Evolutionary conservation across 2,329 filamentous ascomycete genomes (phyloP).

Genomic region (Lasiodiplodia gonubiensis): DNA sequence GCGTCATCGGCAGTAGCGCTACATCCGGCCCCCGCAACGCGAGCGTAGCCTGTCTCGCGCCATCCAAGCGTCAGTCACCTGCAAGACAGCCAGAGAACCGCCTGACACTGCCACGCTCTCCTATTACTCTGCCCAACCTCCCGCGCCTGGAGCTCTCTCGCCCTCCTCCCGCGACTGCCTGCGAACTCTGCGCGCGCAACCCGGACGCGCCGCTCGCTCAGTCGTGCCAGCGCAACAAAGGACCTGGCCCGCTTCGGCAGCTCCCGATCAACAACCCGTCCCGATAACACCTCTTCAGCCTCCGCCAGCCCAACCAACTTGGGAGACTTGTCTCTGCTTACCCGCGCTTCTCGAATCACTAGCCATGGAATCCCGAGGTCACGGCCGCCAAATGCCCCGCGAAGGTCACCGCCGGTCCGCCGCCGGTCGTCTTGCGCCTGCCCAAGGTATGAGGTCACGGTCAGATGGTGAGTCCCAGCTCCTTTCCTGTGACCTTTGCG

Average conservation of each 20-base stretch:
- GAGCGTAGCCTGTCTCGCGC: background rate
- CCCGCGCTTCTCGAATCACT: background rate
- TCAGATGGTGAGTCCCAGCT: constrained; percentile 26
- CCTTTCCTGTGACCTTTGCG: constrained; percentile 16
- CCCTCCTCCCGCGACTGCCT: constrained; percentile 1
- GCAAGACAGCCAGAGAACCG: constrained; percentile 8
- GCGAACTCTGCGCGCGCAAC: background rate
- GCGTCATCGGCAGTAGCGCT: constrained; percentile 21
- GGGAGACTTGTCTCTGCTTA: constrained; percentile 14
- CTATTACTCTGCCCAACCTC: constrained; percentile 11
- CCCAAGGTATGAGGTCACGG: constrained; percentile 27
- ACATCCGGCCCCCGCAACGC: constrained; percentile 15
- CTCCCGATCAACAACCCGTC: constrained; percentile 16
- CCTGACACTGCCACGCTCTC: constrained; percentile 28
- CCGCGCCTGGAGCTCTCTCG: background rate
- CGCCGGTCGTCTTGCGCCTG: constrained; percentile 23
- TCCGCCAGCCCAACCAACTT: background rate
- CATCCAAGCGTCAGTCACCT: constrained; percentile 18
- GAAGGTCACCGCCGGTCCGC: constrained; percentile 5
- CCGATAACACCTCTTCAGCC: constrained; percentile 3
- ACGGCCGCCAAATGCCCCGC: constrained; percentile 21
- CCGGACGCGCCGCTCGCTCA: constrained; percentile 7
- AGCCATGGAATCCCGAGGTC: constrained; percentile 18
- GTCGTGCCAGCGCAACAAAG: constrained; percentile 26
- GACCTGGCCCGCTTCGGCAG: constrained; percentile 12